phyloP scores from a whole-genome alignment of 768 basidiomycete genomes.

The Kwoniella dendrophila region DNA sequence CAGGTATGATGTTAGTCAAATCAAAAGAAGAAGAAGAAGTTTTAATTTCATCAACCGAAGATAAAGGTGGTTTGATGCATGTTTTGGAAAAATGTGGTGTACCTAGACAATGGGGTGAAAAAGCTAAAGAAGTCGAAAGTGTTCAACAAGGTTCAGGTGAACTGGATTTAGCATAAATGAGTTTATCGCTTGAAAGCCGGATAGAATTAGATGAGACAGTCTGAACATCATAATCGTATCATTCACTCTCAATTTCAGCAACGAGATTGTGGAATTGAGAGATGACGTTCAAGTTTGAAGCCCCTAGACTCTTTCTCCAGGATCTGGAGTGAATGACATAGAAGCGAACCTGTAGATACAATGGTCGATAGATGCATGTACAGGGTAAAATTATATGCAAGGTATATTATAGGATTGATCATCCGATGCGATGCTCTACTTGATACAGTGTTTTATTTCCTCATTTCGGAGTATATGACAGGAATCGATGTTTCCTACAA shows the following conservation, averaged over 20 bases:
- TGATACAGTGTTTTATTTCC: no score
- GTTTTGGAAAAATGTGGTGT: constrained; percentile 49
- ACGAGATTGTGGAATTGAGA: no score
- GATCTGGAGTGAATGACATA: no score
- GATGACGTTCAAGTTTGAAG: no score
- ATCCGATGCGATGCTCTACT: no score
- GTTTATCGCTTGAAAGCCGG: neutral
- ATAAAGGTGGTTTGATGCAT: constrained; percentile 40
- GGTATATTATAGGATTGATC: no score
- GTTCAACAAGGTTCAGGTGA: constrained; percentile 26
- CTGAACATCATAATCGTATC: no score
- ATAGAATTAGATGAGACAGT: neutral
- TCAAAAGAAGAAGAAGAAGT: constrained; percentile 73
- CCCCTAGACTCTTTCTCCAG: no score
- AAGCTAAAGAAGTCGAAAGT: constrained; percentile 29
- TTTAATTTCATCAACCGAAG: constrained; percentile 61
- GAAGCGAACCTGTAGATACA: no score
- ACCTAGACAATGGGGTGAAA: constrained; percentile 48
- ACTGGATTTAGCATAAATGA: constrained; percentile 7
- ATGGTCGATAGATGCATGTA: neutral
- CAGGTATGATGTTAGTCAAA: constrained; percentile 85
- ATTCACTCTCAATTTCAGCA: no score
- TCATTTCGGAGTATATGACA: no score
- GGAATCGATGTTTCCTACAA: no score
- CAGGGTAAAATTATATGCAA: constrained; percentile 3